Percentiles rank a stretch among this genome's conserved stretches.
These are phyloP conservation scores for Uncinocarpus reesii DNA, from an alignment of 2,329 filamentous ascomycete species.

Conservation along the genomic window DNA sequence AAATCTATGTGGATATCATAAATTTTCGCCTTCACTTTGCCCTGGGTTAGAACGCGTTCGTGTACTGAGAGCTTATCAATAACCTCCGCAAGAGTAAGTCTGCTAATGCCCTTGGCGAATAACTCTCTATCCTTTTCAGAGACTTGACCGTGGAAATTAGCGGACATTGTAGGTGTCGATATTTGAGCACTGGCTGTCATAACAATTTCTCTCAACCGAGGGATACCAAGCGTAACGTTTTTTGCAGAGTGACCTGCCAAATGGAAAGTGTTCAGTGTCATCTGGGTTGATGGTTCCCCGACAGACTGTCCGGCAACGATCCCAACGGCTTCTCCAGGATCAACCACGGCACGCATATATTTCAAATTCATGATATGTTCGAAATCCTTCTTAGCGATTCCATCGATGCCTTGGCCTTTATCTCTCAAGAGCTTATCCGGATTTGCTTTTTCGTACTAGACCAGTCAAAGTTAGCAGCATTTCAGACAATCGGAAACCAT, in stretches of 20 bases:
- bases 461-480: slow-evolving; percentile 5
- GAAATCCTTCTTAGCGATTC: slow-evolving; percentile 59
- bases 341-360: slow-evolving; percentile 82
- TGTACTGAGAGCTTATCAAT: slow-evolving; percentile 70
- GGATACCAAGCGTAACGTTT: slow-evolving; percentile 98
- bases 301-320: slow-evolving; percentile 95
- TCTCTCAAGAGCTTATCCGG: slow-evolving; percentile 49
- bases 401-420: slow-evolving; percentile 41
- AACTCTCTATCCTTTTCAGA: slow-evolving; percentile 57
- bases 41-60: slow-evolving; percentile 63
- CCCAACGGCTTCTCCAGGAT: slow-evolving; percentile 91
- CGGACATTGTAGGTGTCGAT: slow-evolving; percentile 66
- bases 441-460: slow-evolving; percentile 66
- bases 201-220: slow-evolving; percentile 88
- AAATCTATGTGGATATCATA: slow-evolving; percentile 75
- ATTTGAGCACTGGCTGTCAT: slow-evolving; percentile 92
- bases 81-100: slow-evolving; percentile 71
- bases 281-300: slow-evolving; percentile 94
- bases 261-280: slow-evolving; percentile 99
- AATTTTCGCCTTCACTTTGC: slow-evolving; percentile 63
- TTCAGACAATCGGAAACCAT: background rate
- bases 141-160: slow-evolving; percentile 65
- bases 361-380: slow-evolving; percentile 81
- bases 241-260: slow-evolving; percentile 96
- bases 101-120: slow-evolving; percentile 87